Evolutionary conservation across 345 rosid species (phyloP).

Genomic region (Gossypium raimondii): DNA sequence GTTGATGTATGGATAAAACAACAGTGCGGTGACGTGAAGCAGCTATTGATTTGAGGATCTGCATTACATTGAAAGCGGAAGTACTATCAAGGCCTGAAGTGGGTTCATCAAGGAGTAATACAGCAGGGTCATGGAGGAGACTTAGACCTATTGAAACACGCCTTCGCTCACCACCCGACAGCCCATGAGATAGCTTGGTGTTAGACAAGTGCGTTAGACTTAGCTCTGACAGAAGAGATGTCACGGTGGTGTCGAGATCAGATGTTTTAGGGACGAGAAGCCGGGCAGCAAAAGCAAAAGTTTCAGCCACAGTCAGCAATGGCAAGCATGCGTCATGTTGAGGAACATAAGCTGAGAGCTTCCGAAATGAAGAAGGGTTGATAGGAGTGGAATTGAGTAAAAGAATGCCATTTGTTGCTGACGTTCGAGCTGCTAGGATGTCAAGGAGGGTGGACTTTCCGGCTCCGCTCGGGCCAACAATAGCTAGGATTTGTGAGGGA

Average conservation of each 20-base stretch:
- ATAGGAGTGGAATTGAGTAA: slow-evolving; percentile 66
- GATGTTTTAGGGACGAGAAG: slow-evolving; percentile 51
- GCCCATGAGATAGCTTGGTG: slow-evolving; percentile 46
- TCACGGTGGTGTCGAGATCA: slow-evolving; percentile 34
- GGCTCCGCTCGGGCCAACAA: slow-evolving; percentile 96
- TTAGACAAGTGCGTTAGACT: slow-evolving; percentile 52
- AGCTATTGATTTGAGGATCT: slow-evolving; percentile 60
- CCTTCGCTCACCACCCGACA: slow-evolving; percentile 84
- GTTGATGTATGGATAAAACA: slow-evolving; percentile 88
- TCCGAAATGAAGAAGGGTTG: slow-evolving; percentile 75
- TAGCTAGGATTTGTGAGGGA: slow-evolving; percentile 83
- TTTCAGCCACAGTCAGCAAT: slow-evolving; percentile 70
- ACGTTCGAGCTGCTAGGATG: slow-evolving; percentile 74
- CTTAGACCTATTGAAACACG: slow-evolving; percentile 85
- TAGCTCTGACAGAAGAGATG: slow-evolving; percentile 59
- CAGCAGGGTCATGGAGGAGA: slow-evolving; percentile 80
- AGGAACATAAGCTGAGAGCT: slow-evolving; percentile 83
- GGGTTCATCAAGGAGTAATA: slow-evolving; percentile 85
- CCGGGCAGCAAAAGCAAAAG: slow-evolving; percentile 65
- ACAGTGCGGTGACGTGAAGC: slow-evolving; percentile 63
- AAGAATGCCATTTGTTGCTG: slow-evolving; percentile 68
- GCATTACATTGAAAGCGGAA: slow-evolving; percentile 74
- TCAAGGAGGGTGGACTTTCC: slow-evolving; percentile 96
- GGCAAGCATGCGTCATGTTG: slow-evolving; percentile 79
- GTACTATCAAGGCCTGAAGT: slow-evolving; percentile 85